Evolutionary conservation across 108 stramenopile species (phyloP).

Genomic region (Nitzschia inconspicua): DNA sequence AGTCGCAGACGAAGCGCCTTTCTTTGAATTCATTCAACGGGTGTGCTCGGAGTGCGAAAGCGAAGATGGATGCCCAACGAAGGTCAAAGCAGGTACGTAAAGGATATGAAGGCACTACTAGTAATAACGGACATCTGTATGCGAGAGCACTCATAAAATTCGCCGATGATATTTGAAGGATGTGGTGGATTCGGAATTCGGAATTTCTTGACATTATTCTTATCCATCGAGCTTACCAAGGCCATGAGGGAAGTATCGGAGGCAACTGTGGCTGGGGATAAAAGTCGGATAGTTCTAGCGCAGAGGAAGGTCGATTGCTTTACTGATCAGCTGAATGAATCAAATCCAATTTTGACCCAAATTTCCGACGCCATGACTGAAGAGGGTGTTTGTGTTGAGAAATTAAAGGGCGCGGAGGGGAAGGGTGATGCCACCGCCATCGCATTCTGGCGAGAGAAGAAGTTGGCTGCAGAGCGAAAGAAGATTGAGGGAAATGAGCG

Average conservation of each 20-base stretch:
- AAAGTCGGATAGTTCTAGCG: constrained; percentile 12
- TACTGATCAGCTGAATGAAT: constrained; percentile 81
- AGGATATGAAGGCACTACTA: too few relatives aligned
- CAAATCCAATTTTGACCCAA: constrained; percentile 82
- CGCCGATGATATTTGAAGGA: too few relatives aligned
- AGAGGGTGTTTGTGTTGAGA: constrained; percentile 41
- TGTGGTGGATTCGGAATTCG: constrained; percentile 67
- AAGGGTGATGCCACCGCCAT: constrained; percentile 17
- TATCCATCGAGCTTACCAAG: constrained; percentile 84
- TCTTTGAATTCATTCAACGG: constrained; percentile 88
- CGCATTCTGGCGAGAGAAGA: constrained; percentile 19
- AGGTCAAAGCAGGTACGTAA: constrained; percentile 73
- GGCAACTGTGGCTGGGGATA: constrained; percentile 44
- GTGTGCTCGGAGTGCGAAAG: constrained; percentile 72
- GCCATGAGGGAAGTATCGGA: constrained; percentile 71
- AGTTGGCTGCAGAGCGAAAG: constrained; percentile 35
- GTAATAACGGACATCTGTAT: too few relatives aligned
- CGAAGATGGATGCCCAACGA: constrained; percentile 56
- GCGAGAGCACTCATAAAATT: background rate
- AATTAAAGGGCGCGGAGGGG: constrained; percentile 11
- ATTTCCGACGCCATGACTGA: constrained; percentile 88
- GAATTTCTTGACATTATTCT: constrained; percentile 86
- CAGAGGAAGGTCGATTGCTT: constrained; percentile 61
- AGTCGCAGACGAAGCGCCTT: constrained; percentile 76
- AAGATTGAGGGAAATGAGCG: constrained; percentile 54